Base-by-base conservation (phyloP, 768 basidiomycete species). In the Macrolepiota albuminosa region DNA sequence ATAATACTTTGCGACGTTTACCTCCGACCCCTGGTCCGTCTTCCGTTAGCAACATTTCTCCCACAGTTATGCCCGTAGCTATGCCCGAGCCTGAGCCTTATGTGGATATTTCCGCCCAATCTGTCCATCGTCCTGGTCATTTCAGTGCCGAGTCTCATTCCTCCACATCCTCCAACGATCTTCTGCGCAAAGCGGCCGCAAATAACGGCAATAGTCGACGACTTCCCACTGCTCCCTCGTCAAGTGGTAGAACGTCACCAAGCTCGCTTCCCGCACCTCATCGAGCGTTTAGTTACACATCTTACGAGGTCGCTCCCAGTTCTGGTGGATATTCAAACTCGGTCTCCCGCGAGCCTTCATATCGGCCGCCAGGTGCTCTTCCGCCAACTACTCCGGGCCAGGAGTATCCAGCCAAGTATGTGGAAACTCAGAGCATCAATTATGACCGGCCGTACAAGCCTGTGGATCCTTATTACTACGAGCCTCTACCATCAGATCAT, bases 81-180 rank as follows among this genome's bases (percentile, higher is more conserved):
- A 80, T 80, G 75, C 78, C 79, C 2, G 78, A 78, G 61, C 75
- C 81, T 1, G 76, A 79, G 37, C 71, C 70, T 4, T 78, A 75
- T 67, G 63, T 72, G 56, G 72, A 76, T 21, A 63, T 67, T 43
- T 62, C 63, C 10, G 34, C 36, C 24, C 31, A 57, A 7, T 61
- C 57, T 11, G 47, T 69, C 34, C 60, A 68, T 18, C 65, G 68
- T 36, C 62, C 69, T 10, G 62, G 59, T 51, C 67, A 69, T 49
- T 68, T 70, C 50, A 68, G 66, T 34, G 50, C 64, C 2, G 65
- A 69, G 55, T 71, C 69, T 4, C 70, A 68, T 45, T 71, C 68
- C 6, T 71, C 68, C 7, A 68, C 68, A 50, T 61, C 69, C 29
- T 68, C 66, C 50, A 65, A 67, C 46, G 72, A 70, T 61, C 59